Conservation (phyloP, 495 filamentous ascomycete species). For the Friedmanniomyces endolithicus region DNA sequence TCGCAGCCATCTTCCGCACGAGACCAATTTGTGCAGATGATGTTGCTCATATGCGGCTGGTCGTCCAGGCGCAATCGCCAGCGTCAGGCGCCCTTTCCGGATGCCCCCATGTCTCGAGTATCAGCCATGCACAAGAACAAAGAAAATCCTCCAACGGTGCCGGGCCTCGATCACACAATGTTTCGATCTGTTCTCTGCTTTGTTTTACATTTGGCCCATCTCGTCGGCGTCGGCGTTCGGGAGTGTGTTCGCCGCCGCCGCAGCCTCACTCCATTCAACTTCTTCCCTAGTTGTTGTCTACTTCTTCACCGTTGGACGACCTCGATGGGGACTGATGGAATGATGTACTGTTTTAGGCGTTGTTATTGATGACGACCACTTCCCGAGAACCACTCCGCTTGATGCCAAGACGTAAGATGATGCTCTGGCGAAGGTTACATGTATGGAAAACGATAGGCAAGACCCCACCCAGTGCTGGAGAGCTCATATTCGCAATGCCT, state of each 20-base stretch:
- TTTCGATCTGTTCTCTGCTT: not conserved
- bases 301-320: no score
- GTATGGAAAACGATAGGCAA: constrained; percentile 1
- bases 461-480: not conserved
- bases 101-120: not conserved
- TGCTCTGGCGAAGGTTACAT: no score
- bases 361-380: no score
- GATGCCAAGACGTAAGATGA: no score
- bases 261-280: no score
- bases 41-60: not conserved
- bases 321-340: no score
- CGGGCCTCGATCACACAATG: not conserved
- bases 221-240: not conserved
- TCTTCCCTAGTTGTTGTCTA: no score
- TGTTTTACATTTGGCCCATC: not conserved
- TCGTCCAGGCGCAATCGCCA: not conserved
- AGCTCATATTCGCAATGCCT: not conserved
- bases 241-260: not conserved
- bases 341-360: no score
- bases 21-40: not conserved
- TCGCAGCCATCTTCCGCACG: not conserved
- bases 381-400: no score
- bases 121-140: not conserved
- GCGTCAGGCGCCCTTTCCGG: not conserved
- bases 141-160: not conserved